A percentile compares a stretch with the other conserved stretches of the same genome.
Conservation (phyloP, 2,329 filamentous ascomycete species). For the Arachnomyces sp. region DNA sequence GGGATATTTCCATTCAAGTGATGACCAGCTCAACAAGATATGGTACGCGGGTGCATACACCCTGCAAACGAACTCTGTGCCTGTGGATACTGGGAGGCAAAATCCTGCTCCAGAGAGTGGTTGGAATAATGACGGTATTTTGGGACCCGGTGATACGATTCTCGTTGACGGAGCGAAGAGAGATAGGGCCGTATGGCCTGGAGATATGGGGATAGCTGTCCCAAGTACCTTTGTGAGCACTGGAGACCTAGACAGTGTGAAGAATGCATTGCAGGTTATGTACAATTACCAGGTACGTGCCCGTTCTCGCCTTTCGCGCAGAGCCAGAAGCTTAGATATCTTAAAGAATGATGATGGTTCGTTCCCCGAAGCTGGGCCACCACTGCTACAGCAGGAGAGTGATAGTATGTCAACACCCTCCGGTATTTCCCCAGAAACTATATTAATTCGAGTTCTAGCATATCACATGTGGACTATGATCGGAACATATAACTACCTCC, state of each 20-base stretch:
- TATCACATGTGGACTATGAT: constrained; percentile 48
- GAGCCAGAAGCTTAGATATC: constrained; percentile 2
- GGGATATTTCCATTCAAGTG: constrained; percentile 46
- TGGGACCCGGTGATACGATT: constrained; percentile 34
- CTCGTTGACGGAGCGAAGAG: constrained; percentile 38
- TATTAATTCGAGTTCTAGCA: constrained; percentile 3
- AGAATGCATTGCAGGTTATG: constrained; percentile 41
- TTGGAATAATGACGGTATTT: constrained; percentile 33
- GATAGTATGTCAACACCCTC: constrained; percentile 13
- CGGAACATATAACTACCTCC: constrained; percentile 50
- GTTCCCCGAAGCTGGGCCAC: constrained; percentile 29
- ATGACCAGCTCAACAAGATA: constrained; percentile 46
- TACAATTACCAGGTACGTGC: constrained; percentile 34
- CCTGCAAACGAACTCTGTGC: constrained; percentile 39
- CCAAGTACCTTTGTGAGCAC: constrained; percentile 36
- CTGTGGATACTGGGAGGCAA: constrained; percentile 29
- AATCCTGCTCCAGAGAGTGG: constrained; percentile 23
- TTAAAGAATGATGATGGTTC: constrained; percentile 23
- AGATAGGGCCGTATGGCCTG: constrained; percentile 39
- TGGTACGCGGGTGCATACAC: constrained; percentile 52
- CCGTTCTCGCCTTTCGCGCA: background rate
- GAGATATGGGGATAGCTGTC: constrained; percentile 45
- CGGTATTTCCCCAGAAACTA: too few relatives aligned
- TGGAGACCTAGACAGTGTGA: constrained; percentile 39
- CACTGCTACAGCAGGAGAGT: constrained; percentile 24